phyloP scores from a whole-genome alignment of 2,329 filamentous ascomycete genomes.

The Fusarium paranaense region DNA sequence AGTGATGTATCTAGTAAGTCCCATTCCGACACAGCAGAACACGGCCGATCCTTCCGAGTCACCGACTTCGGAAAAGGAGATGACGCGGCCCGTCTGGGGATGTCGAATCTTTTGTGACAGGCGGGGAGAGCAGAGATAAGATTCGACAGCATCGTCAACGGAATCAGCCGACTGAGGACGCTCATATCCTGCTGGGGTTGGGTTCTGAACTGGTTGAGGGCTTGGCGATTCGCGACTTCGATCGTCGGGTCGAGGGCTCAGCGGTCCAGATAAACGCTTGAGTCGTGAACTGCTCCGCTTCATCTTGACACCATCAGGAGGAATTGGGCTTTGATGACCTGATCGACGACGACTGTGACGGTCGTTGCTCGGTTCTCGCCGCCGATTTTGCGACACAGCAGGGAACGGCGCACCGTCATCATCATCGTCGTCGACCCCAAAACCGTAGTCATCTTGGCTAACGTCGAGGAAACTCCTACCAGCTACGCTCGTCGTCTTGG shows the following conservation, averaged over 20 bases:
- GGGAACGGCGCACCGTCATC: slow-evolving; percentile 79
- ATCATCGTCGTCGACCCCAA: slow-evolving; percentile 46
- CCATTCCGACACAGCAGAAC: slow-evolving; percentile 98
- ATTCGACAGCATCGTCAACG: slow-evolving; percentile 86
- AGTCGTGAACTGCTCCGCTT: slow-evolving; percentile 70
- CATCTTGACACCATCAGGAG: slow-evolving; percentile 55
- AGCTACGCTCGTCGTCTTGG: slow-evolving; percentile 32
- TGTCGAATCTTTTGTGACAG: slow-evolving; percentile 90
- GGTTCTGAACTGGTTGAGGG: slow-evolving; percentile 44
- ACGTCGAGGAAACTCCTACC: slow-evolving; percentile 41
- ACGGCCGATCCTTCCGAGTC: slow-evolving; percentile 92
- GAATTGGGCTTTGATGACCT: slow-evolving; percentile 62
- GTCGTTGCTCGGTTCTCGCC: slow-evolving; percentile 62
- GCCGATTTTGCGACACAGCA: slow-evolving; percentile 71
- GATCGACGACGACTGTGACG: slow-evolving; percentile 58
- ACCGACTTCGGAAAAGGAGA: slow-evolving; percentile 97
- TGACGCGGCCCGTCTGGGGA: slow-evolving; percentile 85
- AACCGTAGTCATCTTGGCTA: slow-evolving; percentile 48
- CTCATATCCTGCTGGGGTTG: slow-evolving; percentile 69
- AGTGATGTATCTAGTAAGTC: slow-evolving; percentile 92
- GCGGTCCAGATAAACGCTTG: slow-evolving; percentile 66
- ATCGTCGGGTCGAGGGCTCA: slow-evolving; percentile 57
- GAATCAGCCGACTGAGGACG: slow-evolving; percentile 85
- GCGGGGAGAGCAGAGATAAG: slow-evolving; percentile 84
- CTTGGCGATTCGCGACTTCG: slow-evolving; percentile 33